phyloP scores from a whole-genome alignment of 73 alveolate genomes.

The Paramecium tetraurelia region DNA sequence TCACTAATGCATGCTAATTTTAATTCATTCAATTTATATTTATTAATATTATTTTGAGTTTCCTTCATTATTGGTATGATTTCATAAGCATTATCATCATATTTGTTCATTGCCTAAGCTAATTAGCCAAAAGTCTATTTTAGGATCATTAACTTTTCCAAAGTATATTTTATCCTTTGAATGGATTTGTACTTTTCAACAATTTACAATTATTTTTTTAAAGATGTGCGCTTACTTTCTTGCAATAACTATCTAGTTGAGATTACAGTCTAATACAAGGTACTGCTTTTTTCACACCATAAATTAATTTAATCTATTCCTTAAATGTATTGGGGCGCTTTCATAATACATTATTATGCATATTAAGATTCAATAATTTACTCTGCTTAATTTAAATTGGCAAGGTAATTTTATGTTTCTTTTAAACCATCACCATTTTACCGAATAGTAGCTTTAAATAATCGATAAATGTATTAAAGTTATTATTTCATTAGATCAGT shows the following conservation, averaged over 20 bases:
- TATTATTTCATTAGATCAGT: background rate
- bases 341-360: background rate
- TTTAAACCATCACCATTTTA: constrained; percentile 6
- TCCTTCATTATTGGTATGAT: constrained; percentile 34
- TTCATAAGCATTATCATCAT: constrained; percentile 37
- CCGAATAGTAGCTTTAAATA: constrained; percentile 3
- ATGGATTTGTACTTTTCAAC: constrained; percentile 28
- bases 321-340: background rate
- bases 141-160: constrained; percentile 18
- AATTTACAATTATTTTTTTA: background rate
- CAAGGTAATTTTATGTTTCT: background rate
- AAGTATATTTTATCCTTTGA: constrained; percentile 14
- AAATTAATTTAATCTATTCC: background rate
- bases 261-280: background rate
- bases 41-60: background rate
- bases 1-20: background rate
- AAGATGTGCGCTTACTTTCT: background rate
- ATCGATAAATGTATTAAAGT: background rate
- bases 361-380: background rate
- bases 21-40: constrained; percentile 21
- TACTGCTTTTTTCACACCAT: background rate
- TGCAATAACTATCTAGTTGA: background rate
- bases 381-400: background rate
- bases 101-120: background rate
- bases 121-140: constrained; percentile 14